Evolutionary conservation across 2,329 filamentous ascomycete species (phyloP), one percentile per base, ranked within the genome.

Genomic region (Phialophora chinensis): DNA sequence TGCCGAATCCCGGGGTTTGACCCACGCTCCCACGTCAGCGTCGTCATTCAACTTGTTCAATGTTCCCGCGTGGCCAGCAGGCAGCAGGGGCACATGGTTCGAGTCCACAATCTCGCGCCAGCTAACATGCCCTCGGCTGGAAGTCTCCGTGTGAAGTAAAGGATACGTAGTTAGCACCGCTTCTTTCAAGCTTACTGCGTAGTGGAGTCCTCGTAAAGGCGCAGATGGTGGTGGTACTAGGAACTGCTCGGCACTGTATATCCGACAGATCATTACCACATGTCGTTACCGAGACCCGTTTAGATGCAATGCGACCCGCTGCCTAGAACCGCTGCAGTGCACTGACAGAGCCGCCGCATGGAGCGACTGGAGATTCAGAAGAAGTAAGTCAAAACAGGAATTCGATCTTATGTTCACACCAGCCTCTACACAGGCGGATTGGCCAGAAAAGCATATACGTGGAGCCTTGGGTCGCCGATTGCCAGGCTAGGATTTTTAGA

Each of bases 261-360:
- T 61, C 59, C 59, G 59, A 53, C 47, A 50, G 59, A 61, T 61
- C 59, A 52, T 61, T 53, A 61, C 59, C 49, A 38, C 29, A 61
- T 53, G 29, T 61, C 59, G 59, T 53, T 52, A 61, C 49, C 44
- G 29, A 54, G 49, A 23, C 33, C 57, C 42, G 57, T 10, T 44
- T 52, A 33, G 29, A 50, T 23, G 59, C 47, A 61, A 55, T 42
- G 59, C 44, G 27, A 53, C 47, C 59, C 59, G 59, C 47, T 38
- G 20, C 38, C 38, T 10, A 12, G 29, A 20, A 27, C 23, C 14
- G 47, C 44, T 42, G 47, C 29, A 53, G 11, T 35, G 38, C 29
- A 52, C 31, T 29, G 49, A 61, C 35, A 33, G 47, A 50, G 27
- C 44, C 59, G 31, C 59, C 10, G 33, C 17, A 38, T 3, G 38